Evolutionary conservation across 768 basidiomycete species (phyloP).

Genomic region (Rhodotorula babjevae): DNA sequence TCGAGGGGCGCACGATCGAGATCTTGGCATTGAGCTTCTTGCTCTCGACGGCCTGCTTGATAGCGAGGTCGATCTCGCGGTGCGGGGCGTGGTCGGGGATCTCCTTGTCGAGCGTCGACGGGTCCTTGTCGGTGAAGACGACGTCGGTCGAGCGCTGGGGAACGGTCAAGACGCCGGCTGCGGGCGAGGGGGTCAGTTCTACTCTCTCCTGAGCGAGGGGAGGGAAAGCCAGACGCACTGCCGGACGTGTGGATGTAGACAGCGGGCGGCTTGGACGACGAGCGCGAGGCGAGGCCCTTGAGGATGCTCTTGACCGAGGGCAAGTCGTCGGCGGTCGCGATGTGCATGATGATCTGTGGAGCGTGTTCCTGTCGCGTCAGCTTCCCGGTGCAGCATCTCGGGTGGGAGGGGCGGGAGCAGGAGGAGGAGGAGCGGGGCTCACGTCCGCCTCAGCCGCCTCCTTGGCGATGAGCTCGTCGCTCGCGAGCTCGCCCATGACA

Average conservation of each 20-base stretch:
- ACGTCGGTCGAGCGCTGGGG: conserved; percentile 12
- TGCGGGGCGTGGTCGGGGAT: conserved; percentile 30
- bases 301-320: conserved; percentile 33
- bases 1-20: conserved; percentile 18
- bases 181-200: neutral
- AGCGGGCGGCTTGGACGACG: conserved; percentile 1
- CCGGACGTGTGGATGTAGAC: conserved; percentile 39
- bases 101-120: conserved; percentile 15
- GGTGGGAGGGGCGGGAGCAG: no score
- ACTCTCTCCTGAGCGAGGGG: no score
- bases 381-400: no score
- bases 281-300: conserved; percentile 25
- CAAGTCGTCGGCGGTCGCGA: conserved; percentile 37
- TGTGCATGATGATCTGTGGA: conserved; percentile 30
- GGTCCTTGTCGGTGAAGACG: conserved; percentile 28
- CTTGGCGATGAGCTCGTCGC: conserved; percentile 22
- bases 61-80: conserved; percentile 29
- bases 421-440: neutral
- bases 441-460: conserved; percentile 24
- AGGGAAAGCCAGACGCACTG: conserved; percentile 17
- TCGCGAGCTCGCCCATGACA: conserved; percentile 16
- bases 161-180: conserved; percentile 18
- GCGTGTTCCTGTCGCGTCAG: no score
- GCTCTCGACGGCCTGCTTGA: conserved; percentile 31
- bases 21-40: conserved; percentile 23